A percentile compares a stretch with the other conserved stretches of the same genome.
phyloP scores from a whole-genome alignment of 257 asterid genomes.

The Solanum chmielewskii region DNA sequence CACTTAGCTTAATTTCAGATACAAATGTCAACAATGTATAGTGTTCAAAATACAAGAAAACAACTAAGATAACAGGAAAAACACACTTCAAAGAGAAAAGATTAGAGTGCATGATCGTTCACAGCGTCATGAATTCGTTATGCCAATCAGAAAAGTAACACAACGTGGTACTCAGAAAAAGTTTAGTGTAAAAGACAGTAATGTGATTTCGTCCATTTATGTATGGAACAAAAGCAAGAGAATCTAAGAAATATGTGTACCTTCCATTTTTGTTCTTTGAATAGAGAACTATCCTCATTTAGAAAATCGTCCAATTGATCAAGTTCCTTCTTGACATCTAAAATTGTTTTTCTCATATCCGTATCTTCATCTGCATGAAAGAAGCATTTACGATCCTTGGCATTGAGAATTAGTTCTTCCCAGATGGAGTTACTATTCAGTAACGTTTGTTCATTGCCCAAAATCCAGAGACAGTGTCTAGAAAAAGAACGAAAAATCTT shows the following conservation, averaged over 20 bases:
- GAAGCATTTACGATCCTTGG: constrained; percentile 40
- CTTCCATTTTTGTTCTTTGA: constrained; percentile 50
- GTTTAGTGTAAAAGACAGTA: neutral
- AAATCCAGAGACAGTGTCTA: constrained; percentile 56
- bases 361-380: constrained; percentile 38
- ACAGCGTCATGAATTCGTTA: neutral
- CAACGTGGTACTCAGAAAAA: neutral
- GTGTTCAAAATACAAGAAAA: neutral
- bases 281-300: constrained; percentile 31
- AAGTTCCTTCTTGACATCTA: constrained; percentile 31
- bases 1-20: neutral
- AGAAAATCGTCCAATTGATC: constrained; percentile 52
- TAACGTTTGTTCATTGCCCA: constrained; percentile 47
- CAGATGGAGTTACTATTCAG: constrained; percentile 28
- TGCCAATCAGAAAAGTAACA: neutral
- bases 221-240: neutral
- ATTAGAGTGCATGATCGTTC: neutral
- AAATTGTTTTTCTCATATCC: constrained; percentile 19
- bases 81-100: neutral
- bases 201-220: neutral
- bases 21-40: neutral
- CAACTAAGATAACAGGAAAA: neutral
- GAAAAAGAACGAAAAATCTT: neutral
- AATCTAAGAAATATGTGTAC: constrained; percentile 8
- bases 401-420: constrained; percentile 36